Base-by-base conservation (phyloP, 1,284 basidiomycete genomes). In the Rhodotorula sp. region DNA sequence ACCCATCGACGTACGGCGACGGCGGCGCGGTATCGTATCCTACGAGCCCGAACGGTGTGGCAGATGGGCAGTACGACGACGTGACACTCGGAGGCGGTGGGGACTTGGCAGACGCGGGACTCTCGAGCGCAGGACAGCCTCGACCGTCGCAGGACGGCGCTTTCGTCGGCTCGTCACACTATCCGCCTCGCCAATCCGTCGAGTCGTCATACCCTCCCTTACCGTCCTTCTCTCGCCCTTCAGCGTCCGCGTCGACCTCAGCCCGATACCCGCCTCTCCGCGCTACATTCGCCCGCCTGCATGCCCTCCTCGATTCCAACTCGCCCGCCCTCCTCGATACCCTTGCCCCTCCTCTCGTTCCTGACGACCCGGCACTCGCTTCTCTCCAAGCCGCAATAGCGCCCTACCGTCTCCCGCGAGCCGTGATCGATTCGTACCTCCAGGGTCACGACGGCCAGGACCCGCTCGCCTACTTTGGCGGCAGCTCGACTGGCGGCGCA, bases 401-500 rank as follows among this genome's bases (percentile, higher is more conserved):
- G n/a, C 74, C 76, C 2, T 76, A 75, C 64, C 49, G 57, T 15
- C 67, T 79, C 22, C 78, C 78, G 4, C 63, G 66, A 7, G 67
- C 74, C 59, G 77, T 79, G 19, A 54, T 76, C 29, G 76, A 79
- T 17, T 65, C 67, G 20, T 78, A 77, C 67, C 47, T 70, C 15
- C 56, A 73, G 36, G 51, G 15, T 6, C 78, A 79, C 71, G 78
- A 79, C 65, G 78, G 78, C 0, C 78, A 79, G 56, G 78, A 78
- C 60, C 69, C 70, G 49, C 64, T 72, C 48, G 59, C 65, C 13
- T 53, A 51, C 20, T 44, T 22, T n/a, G 59, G 51, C 13, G 68
- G 59, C 5, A 44, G 39, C 11, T 44, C 39, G 39, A 44, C 39
- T 44, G 62, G 67, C n/a, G 62, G 65, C 48, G 59, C 24, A 30